phyloP scores from a whole-genome alignment of 2,329 filamentous ascomycete species.

The Thelonectria discophora region DNA sequence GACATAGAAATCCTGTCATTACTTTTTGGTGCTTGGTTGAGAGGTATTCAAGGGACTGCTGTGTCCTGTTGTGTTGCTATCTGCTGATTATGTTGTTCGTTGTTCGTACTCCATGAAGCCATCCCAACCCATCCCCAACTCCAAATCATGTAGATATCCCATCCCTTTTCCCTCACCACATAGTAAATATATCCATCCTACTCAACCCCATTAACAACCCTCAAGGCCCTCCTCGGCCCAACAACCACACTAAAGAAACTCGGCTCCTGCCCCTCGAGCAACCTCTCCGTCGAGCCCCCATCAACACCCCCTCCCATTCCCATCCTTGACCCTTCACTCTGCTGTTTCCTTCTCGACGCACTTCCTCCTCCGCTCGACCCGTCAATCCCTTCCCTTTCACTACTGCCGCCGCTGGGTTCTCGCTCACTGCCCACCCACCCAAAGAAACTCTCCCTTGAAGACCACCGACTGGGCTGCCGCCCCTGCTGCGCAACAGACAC shows the following conservation, averaged over 20 bases:
- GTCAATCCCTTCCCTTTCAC: constrained; percentile 29
- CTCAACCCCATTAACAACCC: constrained; percentile 69
- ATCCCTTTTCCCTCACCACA: background rate
- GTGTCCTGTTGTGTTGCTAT: constrained; percentile 10
- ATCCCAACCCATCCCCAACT: background rate
- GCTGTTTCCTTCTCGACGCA: constrained; percentile 20
- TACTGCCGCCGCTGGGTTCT: constrained; percentile 25
- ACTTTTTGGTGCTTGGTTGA: background rate
- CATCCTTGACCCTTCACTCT: constrained; percentile 40
- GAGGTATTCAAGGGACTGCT: constrained; percentile 38
- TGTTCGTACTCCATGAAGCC: background rate
- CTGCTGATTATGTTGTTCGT: constrained; percentile 10
- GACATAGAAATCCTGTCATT: no score
- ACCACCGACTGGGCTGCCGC: constrained; percentile 24
- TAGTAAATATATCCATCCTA: constrained; percentile 7
- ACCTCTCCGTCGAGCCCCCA: constrained; percentile 56
- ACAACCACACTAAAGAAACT: constrained; percentile 76
- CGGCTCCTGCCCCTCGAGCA: constrained; percentile 70
- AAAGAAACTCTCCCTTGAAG: constrained; percentile 41
- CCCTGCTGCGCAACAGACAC: constrained; percentile 29
- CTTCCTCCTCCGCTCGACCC: background rate
- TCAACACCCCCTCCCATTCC: constrained; percentile 38
- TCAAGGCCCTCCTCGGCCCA: constrained; percentile 72
- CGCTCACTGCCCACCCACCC: constrained; percentile 45
- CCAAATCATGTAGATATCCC: constrained; percentile 6